Conservation (phyloP, 345 rosid genomes). For the Aquilaria yunnanensis region DNA sequence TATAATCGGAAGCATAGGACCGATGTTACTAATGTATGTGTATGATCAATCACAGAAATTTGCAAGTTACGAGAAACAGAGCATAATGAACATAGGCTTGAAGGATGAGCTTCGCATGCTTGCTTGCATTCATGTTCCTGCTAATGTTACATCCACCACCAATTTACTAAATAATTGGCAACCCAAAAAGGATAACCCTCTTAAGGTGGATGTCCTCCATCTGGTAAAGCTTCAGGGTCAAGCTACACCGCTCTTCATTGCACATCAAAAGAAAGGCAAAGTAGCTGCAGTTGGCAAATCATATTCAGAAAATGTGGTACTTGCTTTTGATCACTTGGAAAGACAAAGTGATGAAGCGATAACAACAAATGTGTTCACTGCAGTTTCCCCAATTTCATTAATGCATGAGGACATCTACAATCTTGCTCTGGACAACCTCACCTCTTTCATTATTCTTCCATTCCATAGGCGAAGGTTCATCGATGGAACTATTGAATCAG, state of each 20-base stretch:
- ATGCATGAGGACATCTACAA: constrained; percentile 41
- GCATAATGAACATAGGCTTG: no score
- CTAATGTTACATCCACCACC: constrained; percentile 4
- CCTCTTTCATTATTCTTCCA: constrained; percentile 34
- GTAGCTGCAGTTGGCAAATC: not conserved
- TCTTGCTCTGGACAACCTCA: constrained; percentile 29
- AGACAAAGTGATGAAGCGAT: not conserved
- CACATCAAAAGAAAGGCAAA: constrained; percentile 8
- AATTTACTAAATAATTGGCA: constrained; percentile 1
- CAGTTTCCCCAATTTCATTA: constrained; percentile 22
- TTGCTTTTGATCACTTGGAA: constrained; percentile 17
- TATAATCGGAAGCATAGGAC: no score
- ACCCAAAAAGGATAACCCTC: not conserved
- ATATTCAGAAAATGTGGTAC: constrained; percentile 16
- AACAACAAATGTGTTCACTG: constrained; percentile 20
- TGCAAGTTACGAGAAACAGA: no score
- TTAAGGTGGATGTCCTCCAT: constrained; percentile 16
- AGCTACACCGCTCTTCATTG: constrained; percentile 14
- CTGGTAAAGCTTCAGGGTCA: constrained; percentile 12
- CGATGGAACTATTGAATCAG: constrained; percentile 29
- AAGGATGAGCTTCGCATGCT: not conserved
- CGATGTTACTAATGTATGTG: no score
- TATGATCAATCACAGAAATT: no score
- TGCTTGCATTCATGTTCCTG: constrained; percentile 16
- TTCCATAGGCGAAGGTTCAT: constrained; percentile 29